Conservation (phyloP, 23 red algal genomes). For the Chondrus crispus region DNA sequence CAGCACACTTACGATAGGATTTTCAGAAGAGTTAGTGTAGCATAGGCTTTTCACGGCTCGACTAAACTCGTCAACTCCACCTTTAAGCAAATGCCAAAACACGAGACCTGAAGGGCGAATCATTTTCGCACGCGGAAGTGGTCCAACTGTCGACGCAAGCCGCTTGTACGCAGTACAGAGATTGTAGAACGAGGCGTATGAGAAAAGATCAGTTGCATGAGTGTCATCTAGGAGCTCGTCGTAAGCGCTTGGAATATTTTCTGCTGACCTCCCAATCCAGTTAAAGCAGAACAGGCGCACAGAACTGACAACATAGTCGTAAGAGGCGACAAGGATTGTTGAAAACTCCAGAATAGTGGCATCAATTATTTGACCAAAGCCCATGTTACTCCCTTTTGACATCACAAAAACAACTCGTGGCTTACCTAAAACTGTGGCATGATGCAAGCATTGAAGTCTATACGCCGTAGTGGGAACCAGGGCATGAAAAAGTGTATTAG, state of each 20-base stretch:
- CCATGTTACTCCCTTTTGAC: constrained; percentile 8
- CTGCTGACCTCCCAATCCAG: background rate
- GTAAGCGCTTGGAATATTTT: background rate
- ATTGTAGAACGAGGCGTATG: background rate
- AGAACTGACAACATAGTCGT: background rate
- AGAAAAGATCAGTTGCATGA: background rate
- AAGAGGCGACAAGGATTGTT: background rate
- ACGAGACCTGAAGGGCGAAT: background rate
- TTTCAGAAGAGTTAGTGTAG: constrained; percentile 18
- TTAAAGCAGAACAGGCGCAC: background rate
- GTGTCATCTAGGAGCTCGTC: background rate
- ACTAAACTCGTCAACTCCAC: constrained; percentile 9
- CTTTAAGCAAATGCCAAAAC: background rate
- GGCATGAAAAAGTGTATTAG: background rate
- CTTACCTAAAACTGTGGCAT: background rate
- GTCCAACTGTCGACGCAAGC: background rate
- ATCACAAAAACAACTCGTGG: background rate
- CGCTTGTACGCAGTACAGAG: background rate
- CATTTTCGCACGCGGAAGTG: background rate
- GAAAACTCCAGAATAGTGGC: background rate
- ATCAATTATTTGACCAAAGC: background rate
- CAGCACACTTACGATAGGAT: constrained; percentile 11
- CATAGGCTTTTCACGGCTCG: background rate
- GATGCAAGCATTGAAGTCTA: background rate
- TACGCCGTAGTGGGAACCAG: background rate